Conservation (phyloP, 1,284 basidiomycete genomes). For the Moesziomyces aphidis region DNA sequence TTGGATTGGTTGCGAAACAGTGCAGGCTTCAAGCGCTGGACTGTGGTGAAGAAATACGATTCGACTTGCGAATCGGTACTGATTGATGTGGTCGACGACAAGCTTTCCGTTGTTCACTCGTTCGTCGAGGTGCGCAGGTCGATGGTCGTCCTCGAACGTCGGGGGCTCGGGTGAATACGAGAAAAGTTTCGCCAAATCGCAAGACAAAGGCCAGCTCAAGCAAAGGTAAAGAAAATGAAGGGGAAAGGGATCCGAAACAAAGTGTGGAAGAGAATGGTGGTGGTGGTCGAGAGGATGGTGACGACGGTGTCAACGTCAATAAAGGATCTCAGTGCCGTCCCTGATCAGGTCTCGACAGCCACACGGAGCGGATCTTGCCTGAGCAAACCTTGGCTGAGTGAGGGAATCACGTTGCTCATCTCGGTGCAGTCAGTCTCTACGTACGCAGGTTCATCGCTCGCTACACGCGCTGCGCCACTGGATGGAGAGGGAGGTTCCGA, state of each 20-base stretch:
- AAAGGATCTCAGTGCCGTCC: neutral
- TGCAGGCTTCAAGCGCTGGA: neutral
- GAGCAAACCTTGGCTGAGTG: neutral
- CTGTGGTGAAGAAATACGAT: neutral
- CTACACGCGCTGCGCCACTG: neutral
- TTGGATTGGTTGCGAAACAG: neutral
- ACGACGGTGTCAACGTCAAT: neutral
- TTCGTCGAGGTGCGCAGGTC: neutral
- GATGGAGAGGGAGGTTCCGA: neutral
- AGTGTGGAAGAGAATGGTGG: constrained; percentile 4
- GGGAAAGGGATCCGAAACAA: neutral
- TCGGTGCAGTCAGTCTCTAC: neutral
- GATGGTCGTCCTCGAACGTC: neutral
- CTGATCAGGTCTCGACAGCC: neutral
- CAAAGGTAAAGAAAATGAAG: constrained; percentile 10
- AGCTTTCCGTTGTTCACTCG: too few relatives aligned
- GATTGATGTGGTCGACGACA: neutral
- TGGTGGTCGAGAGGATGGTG: constrained; percentile 30
- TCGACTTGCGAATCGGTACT: neutral
- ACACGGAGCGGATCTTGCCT: neutral
- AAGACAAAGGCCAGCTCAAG: neutral
- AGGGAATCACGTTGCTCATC: too few relatives aligned
- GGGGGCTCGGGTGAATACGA: neutral
- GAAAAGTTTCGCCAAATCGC: neutral
- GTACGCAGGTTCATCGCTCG: neutral